Percentiles rank a stretch among this genome's conserved stretches.
phyloP scores from a whole-genome alignment of 2,329 filamentous ascomycete genomes.

The Ophioceras dolichostomum region DNA sequence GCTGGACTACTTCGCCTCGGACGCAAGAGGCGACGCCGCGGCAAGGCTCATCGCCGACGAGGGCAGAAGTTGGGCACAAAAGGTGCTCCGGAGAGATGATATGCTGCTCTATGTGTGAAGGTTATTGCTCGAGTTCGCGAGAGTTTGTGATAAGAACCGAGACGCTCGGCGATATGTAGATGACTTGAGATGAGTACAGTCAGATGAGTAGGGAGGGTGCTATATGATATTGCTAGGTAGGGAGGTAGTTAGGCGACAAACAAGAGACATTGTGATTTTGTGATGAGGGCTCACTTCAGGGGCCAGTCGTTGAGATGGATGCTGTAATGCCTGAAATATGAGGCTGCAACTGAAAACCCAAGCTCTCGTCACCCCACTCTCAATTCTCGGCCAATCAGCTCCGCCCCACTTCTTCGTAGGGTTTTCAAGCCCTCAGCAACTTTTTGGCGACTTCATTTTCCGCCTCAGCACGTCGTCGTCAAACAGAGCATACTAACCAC shows the following conservation, averaged over 20 bases:
- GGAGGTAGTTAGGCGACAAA: too few relatives aligned
- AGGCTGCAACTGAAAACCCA: background rate
- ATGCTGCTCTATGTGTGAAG: slow-evolving; percentile 56
- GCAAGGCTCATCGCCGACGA: slow-evolving; percentile 46
- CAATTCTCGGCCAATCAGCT: slow-evolving; percentile 5
- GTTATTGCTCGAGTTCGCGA: slow-evolving; percentile 44
- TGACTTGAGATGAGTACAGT: slow-evolving; percentile 24
- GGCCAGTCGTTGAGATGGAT: too few relatives aligned
- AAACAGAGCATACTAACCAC: slow-evolving; percentile 3
- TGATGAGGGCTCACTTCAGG: too few relatives aligned
- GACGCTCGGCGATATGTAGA: slow-evolving; percentile 28
- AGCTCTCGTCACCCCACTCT: too few relatives aligned
- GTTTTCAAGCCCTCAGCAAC: slow-evolving; percentile 30
- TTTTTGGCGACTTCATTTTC: slow-evolving; percentile 14
- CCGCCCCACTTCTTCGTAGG: slow-evolving; percentile 17
- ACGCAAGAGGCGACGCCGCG: slow-evolving; percentile 34
- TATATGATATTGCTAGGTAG: too few relatives aligned
- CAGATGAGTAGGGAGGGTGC: too few relatives aligned
- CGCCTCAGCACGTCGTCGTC: slow-evolving; percentile 5
- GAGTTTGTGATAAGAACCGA: slow-evolving; percentile 32
- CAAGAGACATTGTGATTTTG: too few relatives aligned
- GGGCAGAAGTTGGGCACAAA: slow-evolving; percentile 48
- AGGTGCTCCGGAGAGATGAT: slow-evolving; percentile 49
- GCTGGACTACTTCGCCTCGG: slow-evolving; percentile 51
- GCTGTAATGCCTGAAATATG: too few relatives aligned